phyloP scores from a whole-genome alignment of 371 early-diverging fungal species.

The Choanephora cucurbitarum region DNA sequence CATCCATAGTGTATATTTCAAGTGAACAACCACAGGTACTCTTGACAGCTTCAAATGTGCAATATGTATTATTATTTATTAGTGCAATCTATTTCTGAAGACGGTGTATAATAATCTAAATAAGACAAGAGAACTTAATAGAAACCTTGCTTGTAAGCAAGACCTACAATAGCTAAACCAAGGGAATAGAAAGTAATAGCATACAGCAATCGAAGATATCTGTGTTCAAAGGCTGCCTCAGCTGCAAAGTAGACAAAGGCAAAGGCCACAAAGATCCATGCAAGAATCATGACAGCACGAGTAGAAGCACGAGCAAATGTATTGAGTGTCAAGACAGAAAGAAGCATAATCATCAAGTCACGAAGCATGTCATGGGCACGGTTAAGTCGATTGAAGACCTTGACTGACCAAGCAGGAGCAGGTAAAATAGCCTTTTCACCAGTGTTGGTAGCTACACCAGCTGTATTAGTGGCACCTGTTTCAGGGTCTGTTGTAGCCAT shows the following conservation, averaged over 20 bases:
- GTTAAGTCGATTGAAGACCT: constrained; percentile 32
- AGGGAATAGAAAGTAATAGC: constrained; percentile 39
- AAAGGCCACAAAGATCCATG: constrained; percentile 52
- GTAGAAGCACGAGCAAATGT: constrained; percentile 48
- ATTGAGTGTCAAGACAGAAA: constrained; percentile 40
- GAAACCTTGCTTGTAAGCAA: constrained; percentile 44
- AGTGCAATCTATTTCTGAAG: no score
- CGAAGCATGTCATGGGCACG: constrained; percentile 41
- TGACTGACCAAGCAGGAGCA: constrained; percentile 33
- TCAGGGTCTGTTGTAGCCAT: not conserved
- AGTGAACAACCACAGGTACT: no score
- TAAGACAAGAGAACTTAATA: constrained; percentile 5
- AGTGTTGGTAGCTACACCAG: constrained; percentile 12
- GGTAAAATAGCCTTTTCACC: constrained; percentile 7
- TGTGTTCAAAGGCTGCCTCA: constrained; percentile 38
- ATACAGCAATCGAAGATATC: constrained; percentile 41
- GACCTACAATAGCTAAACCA: constrained; percentile 42
- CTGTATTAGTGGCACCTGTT: constrained; percentile 1
- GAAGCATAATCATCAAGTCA: constrained; percentile 39
- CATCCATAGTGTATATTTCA: no score
- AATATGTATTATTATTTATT: no score
- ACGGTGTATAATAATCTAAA: no score
- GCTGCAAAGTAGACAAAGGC: constrained; percentile 40
- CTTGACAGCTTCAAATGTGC: no score
- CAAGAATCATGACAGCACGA: constrained; percentile 46